Percentiles rank a stretch among this genome's conserved stretches.
Conservation (phyloP, 352 stramenopile genomes). For the Pythium volutum region DNA sequence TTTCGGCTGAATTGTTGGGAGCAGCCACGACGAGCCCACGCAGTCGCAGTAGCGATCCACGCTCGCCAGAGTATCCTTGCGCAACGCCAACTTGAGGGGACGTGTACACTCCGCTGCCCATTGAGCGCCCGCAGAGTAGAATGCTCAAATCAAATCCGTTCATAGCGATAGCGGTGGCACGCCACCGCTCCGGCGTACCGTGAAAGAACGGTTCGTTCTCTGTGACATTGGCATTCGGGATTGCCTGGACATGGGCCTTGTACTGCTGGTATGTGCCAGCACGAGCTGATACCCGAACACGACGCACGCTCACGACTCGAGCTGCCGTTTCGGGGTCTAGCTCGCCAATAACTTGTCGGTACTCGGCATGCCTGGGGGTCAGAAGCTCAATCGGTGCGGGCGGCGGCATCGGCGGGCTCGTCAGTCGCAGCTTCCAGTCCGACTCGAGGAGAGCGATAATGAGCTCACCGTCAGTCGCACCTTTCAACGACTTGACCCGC, state of each 20-base stretch:
- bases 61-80: constrained; percentile 4
- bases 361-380: background rate
- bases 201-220: constrained; percentile 22
- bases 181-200: constrained; percentile 27
- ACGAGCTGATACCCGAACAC: background rate
- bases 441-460: background rate
- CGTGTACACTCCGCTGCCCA: constrained; percentile 24
- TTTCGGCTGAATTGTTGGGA: background rate
- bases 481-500: background rate
- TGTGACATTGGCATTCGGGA: background rate
- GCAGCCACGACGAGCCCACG: background rate
- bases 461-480: background rate
- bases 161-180: constrained; percentile 23
- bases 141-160: constrained; percentile 26
- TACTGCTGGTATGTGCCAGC: background rate
- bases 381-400: background rate
- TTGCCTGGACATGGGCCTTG: background rate
- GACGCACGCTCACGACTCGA: constrained; percentile 1
- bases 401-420: background rate
- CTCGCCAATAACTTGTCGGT: background rate
- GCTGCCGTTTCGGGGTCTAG: background rate
- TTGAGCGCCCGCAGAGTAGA: constrained; percentile 8
- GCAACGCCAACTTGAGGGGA: background rate
- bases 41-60: constrained; percentile 7
- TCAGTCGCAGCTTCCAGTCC: constrained; percentile 5